A percentile compares a stretch with the other conserved stretches of the same genome.
phyloP scores from a whole-genome alignment of 2,329 filamentous ascomycete species.

The Scorias spongiosa region DNA sequence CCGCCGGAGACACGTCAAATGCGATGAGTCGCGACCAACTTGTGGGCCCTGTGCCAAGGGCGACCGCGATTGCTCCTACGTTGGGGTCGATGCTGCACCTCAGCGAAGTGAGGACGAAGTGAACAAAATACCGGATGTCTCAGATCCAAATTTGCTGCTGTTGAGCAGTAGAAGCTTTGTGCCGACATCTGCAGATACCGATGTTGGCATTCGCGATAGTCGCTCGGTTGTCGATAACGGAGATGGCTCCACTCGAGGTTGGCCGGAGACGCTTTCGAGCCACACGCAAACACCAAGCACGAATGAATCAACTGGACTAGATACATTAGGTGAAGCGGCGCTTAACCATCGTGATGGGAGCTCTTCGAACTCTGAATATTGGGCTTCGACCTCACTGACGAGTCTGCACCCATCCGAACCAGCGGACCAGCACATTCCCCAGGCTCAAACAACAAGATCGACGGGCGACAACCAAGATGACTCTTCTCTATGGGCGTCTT shows the following conservation, averaged over 20 bases:
- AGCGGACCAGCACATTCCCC: background rate
- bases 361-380: background rate
- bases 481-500: conserved; percentile 9
- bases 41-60: conserved; percentile 31
- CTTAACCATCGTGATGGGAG: conserved; percentile 4
- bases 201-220: conserved; percentile 1
- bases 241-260: conserved; percentile 3
- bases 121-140: conserved; percentile 1
- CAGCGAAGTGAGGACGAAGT: background rate
- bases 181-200: background rate
- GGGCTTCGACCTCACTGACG: background rate
- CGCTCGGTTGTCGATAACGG: background rate
- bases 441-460: background rate
- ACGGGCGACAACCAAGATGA: background rate
- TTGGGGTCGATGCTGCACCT: conserved; percentile 1
- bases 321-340: conserved; percentile 11
- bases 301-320: conserved; percentile 6
- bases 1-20: conserved; percentile 33
- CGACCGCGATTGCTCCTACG: conserved; percentile 28
- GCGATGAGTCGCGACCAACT: conserved; percentile 31
- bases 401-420: no score
- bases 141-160: conserved; percentile 1
- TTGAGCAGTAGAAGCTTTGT: background rate
- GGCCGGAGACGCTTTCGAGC: conserved; percentile 2
- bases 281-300: no score